Evolutionary conservation across 352 stramenopile species (phyloP).

Genomic region (Blastocystis sp.): DNA sequence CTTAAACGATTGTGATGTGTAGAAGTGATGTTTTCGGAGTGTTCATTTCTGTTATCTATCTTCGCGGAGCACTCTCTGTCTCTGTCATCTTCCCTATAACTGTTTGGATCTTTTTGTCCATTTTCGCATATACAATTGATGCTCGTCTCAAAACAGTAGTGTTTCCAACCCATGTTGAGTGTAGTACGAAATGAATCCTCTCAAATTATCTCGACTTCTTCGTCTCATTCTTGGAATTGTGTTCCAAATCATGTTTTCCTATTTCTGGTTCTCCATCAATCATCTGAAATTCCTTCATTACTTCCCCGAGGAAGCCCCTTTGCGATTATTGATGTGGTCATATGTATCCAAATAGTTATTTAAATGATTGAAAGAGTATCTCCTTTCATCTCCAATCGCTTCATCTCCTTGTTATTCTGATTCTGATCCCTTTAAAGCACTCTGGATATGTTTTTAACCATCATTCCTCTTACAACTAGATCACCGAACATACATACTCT

Average conservation of each 20-base stretch:
- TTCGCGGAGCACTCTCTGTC: background rate
- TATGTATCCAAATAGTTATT: background rate
- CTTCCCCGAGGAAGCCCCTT: background rate
- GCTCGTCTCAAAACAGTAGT: constrained; percentile 10
- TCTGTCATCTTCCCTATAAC: background rate
- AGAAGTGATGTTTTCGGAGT: constrained; percentile 13
- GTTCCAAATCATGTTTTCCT: background rate
- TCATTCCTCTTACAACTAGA: background rate
- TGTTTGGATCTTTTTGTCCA: constrained; percentile 16
- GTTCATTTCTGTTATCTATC: constrained; percentile 18
- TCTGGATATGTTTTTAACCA: background rate
- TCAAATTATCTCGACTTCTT: background rate
- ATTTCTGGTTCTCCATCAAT: background rate
- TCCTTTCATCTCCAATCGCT: background rate
- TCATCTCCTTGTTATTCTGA: background rate
- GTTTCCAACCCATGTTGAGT: background rate
- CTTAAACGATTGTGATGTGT: background rate
- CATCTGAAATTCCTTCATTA: background rate
- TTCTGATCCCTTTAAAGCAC: background rate
- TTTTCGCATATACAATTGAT: constrained; percentile 2
- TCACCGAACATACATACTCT: background rate
- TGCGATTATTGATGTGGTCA: background rate
- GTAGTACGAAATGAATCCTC: constrained; percentile 4
- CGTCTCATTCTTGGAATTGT: background rate
- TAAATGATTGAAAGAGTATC: background rate